Evolutionary conservation across 257 asterid genomes (phyloP).

Genomic region (Voacanga thouarsii): DNA sequence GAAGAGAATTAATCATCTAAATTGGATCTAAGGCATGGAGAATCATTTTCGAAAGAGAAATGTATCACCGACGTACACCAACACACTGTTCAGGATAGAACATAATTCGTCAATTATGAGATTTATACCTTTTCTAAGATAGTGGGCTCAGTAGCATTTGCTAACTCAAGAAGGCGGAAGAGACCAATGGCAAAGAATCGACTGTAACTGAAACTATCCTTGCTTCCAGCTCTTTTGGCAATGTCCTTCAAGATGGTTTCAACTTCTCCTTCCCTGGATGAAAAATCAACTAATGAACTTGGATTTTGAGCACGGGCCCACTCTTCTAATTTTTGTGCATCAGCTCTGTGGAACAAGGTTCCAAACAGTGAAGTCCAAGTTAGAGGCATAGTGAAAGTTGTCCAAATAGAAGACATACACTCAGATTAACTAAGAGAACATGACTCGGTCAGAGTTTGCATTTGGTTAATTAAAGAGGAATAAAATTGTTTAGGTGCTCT

Average conservation of each 20-base stretch:
- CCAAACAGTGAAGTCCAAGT: neutral
- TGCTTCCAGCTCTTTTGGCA: conserved; percentile 75
- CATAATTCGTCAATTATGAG: neutral
- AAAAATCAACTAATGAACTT: conserved; percentile 64
- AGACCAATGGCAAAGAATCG: conserved; percentile 95
- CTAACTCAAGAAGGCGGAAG: conserved; percentile 86
- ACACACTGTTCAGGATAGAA: no score
- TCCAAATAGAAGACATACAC: neutral
- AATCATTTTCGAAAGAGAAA: neutral
- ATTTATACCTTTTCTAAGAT: conserved; percentile 71
- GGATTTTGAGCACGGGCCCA: conserved; percentile 80
- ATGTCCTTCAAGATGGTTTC: conserved; percentile 70
- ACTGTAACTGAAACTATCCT: conserved; percentile 71
- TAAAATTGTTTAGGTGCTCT: neutral
- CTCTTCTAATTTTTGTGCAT: conserved; percentile 86
- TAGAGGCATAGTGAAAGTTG: neutral
- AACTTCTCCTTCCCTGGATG: conserved; percentile 80
- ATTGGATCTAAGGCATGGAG: neutral
- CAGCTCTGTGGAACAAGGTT: conserved; percentile 42
- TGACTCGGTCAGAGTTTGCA: neutral
- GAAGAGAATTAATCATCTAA: neutral
- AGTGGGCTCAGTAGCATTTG: conserved; percentile 84
- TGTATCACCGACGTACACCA: neutral
- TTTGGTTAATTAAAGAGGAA: neutral
- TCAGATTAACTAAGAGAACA: neutral